phyloP scores from a whole-genome alignment of 2,329 filamentous ascomycete genomes.

The Metarhizium rileyi region DNA sequence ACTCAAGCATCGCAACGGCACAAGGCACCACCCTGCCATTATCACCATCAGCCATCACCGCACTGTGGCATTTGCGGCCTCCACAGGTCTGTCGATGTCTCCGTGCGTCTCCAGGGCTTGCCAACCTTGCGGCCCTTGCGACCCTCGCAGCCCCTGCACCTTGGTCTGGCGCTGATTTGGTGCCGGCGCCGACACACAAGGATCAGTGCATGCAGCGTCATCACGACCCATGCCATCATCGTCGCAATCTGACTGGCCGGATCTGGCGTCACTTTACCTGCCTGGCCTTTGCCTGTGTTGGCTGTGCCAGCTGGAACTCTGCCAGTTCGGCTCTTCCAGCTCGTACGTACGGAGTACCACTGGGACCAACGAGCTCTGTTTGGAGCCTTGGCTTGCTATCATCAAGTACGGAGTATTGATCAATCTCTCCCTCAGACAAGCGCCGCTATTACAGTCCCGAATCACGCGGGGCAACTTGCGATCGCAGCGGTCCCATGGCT shows the following conservation, averaged over 20 bases:
- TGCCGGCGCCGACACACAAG: no score
- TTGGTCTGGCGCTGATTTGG: no score
- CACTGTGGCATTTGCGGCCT: slow-evolving; percentile 1
- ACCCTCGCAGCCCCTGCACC: no score
- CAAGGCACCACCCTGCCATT: not conserved
- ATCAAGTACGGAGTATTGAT: not conserved
- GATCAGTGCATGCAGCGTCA: no score
- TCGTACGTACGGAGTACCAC: not conserved
- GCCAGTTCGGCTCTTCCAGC: not conserved
- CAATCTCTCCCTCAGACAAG: not conserved
- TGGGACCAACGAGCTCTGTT: not conserved
- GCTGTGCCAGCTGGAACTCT: not conserved
- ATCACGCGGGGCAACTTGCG: not conserved
- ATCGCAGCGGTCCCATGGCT: not conserved
- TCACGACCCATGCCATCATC: not conserved
- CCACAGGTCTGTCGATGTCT: not conserved
- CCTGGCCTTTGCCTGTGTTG: not conserved
- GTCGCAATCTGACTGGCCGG: slow-evolving; percentile 2
- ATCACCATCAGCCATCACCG: not conserved
- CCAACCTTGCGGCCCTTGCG: no score
- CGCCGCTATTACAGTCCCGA: not conserved
- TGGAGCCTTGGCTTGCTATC: not conserved
- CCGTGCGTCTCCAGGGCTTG: not conserved
- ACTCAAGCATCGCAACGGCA: not conserved
- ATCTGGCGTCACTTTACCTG: slow-evolving; percentile 2